Base-by-base conservation (phyloP, 495 filamentous ascomycete species). In the Glonium stellatum region DNA sequence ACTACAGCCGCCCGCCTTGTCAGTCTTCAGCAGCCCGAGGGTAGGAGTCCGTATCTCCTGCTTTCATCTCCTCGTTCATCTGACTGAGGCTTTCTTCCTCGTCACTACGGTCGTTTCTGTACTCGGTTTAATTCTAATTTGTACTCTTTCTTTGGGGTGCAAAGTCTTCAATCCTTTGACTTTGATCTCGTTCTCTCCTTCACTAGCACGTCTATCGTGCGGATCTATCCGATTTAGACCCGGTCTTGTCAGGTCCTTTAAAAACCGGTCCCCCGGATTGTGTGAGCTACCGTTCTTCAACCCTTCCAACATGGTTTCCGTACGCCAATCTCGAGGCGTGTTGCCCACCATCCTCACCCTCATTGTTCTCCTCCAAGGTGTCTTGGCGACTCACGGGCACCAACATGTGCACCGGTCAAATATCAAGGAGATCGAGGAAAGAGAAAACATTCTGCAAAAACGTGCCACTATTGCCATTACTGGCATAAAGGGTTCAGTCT, bases 401-500 rank as follows among this genome's bases (percentile, higher is more conserved):
- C 21, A 51, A 1, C 48, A 51, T 27, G 8, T 25, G 21, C 10
- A 23, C 48, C 18, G 10, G 18, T 23, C 18, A 15, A 51, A 31
- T 10, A 10, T 51, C 19, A 9, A 23, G 5, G 8, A 18, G 13
- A 51, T 51, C 11, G n/a, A 51, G 19, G 48, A 51, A 23, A 6
- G 25, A 9, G 18, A 18, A 9, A 31, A 27, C 48, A 23, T 51
- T 15, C 23, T 51, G 48, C 10, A 50, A 21, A 51, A 55, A 31
- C 34, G 53, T 6, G 53, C 34, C 31, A 39, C 5, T 31, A 55
- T 64, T 42, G 58, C 53, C 21, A 60, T 67, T 50, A 64, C 54
- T 5, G 69, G 69, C 34, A 61, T 69, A 19, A 37, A 53, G n/a
- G 54, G 57, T 35, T 62, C 61, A 9, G 49, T 66, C 6, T 57